These are phyloP conservation scores for Ganoderma leucocontextum DNA, from an alignment of 1,284 basidiomycete genomes.

Conservation along the genomic window DNA sequence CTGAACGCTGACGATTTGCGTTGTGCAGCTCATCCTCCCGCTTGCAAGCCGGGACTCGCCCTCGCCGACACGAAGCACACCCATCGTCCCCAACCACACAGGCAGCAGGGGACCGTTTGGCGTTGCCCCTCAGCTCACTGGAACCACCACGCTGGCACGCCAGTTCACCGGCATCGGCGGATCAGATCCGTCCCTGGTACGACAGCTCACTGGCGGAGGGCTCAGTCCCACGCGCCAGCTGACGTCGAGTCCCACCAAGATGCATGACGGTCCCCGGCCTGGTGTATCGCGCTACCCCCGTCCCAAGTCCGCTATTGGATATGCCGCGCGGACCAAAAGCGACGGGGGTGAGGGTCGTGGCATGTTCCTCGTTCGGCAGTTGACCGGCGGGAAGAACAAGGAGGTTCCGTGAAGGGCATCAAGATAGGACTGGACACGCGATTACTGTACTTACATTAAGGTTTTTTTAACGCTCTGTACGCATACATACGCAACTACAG, in stretches of 20 bases:
- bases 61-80: constrained; percentile 55
- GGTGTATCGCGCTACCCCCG: constrained; percentile 40
- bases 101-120: constrained; percentile 46
- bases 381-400: constrained; percentile 62
- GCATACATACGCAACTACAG: constrained; percentile 9
- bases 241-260: constrained; percentile 46
- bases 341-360: constrained; percentile 47
- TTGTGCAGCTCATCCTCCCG: constrained; percentile 65
- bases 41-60: constrained; percentile 54
- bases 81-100: constrained; percentile 56
- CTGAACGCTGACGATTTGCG: not conserved
- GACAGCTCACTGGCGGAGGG: constrained; percentile 73
- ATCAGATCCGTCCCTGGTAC: constrained; percentile 54
- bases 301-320: constrained; percentile 47
- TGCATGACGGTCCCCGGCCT: constrained; percentile 41
- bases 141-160: constrained; percentile 74
- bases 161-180: constrained; percentile 74
- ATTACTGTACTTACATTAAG: not conserved
- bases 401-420: constrained; percentile 20
- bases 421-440: not conserved
- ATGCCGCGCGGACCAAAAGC: constrained; percentile 40
- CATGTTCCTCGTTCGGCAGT: constrained; percentile 60
- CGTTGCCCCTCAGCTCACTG: constrained; percentile 64
- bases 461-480: constrained; percentile 20
- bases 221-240: constrained; percentile 66